Conservation (phyloP, 2,329 filamentous ascomycete genomes). For the Neonectria ditissima region DNA sequence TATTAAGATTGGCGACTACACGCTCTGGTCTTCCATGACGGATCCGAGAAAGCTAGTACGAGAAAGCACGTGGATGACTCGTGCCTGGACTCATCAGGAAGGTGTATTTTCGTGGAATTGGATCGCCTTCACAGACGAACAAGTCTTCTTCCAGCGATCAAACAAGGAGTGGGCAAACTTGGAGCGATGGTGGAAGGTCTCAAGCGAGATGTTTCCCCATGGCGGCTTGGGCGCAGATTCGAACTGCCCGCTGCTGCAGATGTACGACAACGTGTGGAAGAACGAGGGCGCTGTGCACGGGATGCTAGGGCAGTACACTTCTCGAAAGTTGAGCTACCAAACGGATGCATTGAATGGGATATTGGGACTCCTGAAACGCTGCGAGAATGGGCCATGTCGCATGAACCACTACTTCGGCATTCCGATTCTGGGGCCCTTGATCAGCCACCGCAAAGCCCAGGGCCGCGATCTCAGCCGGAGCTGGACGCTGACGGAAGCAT, state of each 20-base stretch:
- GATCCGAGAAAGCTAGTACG: constrained; percentile 16
- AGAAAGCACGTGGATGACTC: constrained; percentile 23
- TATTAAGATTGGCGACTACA: constrained; percentile 21
- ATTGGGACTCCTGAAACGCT: constrained; percentile 23
- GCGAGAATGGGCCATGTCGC: constrained; percentile 20
- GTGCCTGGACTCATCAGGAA: constrained; percentile 28
- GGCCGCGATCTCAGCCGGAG: constrained; percentile 15
- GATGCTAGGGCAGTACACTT: constrained; percentile 8
- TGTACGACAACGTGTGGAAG: constrained; percentile 20
- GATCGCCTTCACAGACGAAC: constrained; percentile 28
- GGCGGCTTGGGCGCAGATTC: constrained; percentile 8
- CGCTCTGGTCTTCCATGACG: constrained; percentile 26
- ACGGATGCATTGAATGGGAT: constrained; percentile 20
- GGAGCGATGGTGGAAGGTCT: constrained; percentile 26
- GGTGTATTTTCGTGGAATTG: constrained; percentile 24
- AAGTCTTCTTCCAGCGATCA: constrained; percentile 25
- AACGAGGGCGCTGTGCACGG: constrained; percentile 21
- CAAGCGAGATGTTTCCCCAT: constrained; percentile 25
- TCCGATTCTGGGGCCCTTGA: constrained; percentile 19
- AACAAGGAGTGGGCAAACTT: constrained; percentile 25
- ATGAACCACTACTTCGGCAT: constrained; percentile 29
- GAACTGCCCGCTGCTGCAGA: constrained; percentile 18
- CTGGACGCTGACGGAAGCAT: constrained; percentile 23
- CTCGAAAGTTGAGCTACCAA: constrained; percentile 16
- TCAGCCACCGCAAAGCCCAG: constrained; percentile 17